phyloP scores from a whole-genome alignment of 2,329 filamentous ascomycete genomes.

The Sphaerostilbella broomeana region DNA sequence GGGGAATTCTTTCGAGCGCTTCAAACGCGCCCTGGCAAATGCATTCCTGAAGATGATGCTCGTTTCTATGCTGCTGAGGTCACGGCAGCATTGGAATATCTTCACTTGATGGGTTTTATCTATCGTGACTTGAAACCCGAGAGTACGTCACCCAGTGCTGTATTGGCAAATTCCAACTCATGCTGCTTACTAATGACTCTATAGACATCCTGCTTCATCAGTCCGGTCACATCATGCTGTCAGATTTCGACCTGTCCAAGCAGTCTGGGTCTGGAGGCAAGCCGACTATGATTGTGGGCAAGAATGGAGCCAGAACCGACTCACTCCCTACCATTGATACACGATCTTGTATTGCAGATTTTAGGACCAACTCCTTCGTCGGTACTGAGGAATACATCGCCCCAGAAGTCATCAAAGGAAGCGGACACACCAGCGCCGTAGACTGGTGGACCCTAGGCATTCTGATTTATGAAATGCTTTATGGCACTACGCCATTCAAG shows the following conservation, averaged over 20 bases:
- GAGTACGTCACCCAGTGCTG: conserved; percentile 57
- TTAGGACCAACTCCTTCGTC: conserved; percentile 96
- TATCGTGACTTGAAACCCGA: conserved; percentile 97
- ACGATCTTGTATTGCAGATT: conserved; percentile 95
- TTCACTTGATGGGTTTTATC: conserved; percentile 99
- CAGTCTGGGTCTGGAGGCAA: conserved; percentile 94
- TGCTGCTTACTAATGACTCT: not conserved
- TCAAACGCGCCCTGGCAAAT: conserved; percentile 94
- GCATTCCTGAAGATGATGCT: conserved; percentile 92
- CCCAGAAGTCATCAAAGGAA: conserved; percentile 97
- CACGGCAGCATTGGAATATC: conserved; percentile 89
- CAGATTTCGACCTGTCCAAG: conserved; percentile 96
- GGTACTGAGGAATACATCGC: conserved; percentile 99
- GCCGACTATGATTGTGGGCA: conserved; percentile 94
- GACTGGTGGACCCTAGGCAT: conserved; percentile 99
- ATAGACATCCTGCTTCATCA: conserved; percentile 94
- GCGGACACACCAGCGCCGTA: conserved; percentile 94
- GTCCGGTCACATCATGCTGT: conserved; percentile 99
- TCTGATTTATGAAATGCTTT: conserved; percentile 97
- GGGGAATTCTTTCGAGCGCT: conserved; percentile 97
- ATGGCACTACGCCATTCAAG: conserved; percentile 97
- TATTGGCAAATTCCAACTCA: not conserved
- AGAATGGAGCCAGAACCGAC: conserved; percentile 77
- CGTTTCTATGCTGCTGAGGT: conserved; percentile 97
- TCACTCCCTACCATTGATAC: conserved; percentile 96